Evolutionary conservation across 805 yeast genomes (phyloP), one percentile per base, ranked within the genome.

Genomic region (Diddensiella transvaalensis): DNA sequence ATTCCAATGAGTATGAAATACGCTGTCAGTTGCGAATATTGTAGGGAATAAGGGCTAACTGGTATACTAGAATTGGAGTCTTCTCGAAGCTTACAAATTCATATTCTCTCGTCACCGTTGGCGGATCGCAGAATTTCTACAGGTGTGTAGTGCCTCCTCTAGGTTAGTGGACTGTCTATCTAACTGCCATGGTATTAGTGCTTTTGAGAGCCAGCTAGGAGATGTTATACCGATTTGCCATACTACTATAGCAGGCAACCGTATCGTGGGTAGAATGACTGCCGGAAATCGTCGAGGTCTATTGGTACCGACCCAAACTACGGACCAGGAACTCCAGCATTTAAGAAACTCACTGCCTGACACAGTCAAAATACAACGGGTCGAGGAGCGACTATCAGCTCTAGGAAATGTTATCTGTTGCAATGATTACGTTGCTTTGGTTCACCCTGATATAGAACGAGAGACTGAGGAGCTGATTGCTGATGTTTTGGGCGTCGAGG

Each of bases 391-490:
- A 66, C 75, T 93, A 55, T 86, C 96, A 45, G 99, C 99, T 11
- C 74, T 93, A 57, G 99, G 99, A 61, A 93, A 93, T 61, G 99
- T 93, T 54, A 89, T 93, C 63, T 91, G 98, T 72, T 91, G 98
- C 73, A 93, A 93, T 70, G 99, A 93, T 70, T 93, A 93, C 67
- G 99, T 95, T 60, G 99, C 99, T 2, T 78, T 93, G 57, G 99
- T 93, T 47, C 99, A 93, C 70, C 99, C 99, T 44, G 99, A 93
- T 73, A 88, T 93, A 57, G 99, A 93, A 75, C 84, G 99, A 67
- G 99, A 93, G 72, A 93, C 99, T 46, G 99, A 93, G 73, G 99
- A 93, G 74, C 75, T 93, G 60, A 93, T 93, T 65, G 96, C 98
- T 40, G 99, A 93, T 69, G 96, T 90, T 13, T 77, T 93, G 50